These are phyloP conservation scores for Zygoascus biomembranicola DNA, from an alignment of 805 yeast species.

Conservation along the genomic window DNA sequence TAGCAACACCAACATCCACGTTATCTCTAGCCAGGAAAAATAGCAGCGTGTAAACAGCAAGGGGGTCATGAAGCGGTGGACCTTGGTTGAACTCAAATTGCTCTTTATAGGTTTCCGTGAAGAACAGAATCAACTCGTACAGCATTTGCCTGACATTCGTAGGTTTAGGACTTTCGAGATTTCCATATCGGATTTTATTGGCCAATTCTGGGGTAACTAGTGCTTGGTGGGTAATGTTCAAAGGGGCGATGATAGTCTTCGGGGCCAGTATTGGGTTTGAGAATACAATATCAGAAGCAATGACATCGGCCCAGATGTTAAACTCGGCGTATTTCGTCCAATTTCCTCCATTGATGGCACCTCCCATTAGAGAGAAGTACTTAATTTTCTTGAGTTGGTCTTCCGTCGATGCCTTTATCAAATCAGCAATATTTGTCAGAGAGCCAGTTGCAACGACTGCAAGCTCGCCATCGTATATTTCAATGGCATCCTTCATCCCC, in stretches of 20 bases:
- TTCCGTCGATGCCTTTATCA: conserved; percentile 46
- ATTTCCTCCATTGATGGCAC: conserved; percentile 43
- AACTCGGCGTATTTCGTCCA: conserved; percentile 56
- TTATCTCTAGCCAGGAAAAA: conserved; percentile 27
- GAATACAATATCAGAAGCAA: conserved; percentile 57
- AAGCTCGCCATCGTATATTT: conserved; percentile 38
- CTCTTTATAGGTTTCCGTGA: conserved; percentile 38
- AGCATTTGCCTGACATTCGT: conserved; percentile 41
- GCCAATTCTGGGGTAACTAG: conserved; percentile 40
- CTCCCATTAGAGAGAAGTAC: conserved; percentile 70
- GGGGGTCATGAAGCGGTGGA: conserved; percentile 77
- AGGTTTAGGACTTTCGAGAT: neutral
- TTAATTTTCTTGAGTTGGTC: conserved; percentile 41
- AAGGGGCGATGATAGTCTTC: conserved; percentile 50
- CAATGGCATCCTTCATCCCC: conserved; percentile 38
- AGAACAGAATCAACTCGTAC: conserved; percentile 45
- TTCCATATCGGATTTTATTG: conserved; percentile 26
- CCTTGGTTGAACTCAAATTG: conserved; percentile 42
- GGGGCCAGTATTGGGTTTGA: conserved; percentile 37
- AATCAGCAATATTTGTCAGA: conserved; percentile 57
- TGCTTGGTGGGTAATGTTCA: conserved; percentile 64
- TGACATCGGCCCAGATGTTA: conserved; percentile 68
- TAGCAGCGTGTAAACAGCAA: conserved; percentile 55
- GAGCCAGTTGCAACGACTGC: conserved; percentile 71
- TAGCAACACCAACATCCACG: conserved; percentile 18